Evolutionary conservation across 2,329 filamentous ascomycete genomes (phyloP), one percentile per base, ranked within the genome.

Genomic region (Colletotrichum aenigma): DNA sequence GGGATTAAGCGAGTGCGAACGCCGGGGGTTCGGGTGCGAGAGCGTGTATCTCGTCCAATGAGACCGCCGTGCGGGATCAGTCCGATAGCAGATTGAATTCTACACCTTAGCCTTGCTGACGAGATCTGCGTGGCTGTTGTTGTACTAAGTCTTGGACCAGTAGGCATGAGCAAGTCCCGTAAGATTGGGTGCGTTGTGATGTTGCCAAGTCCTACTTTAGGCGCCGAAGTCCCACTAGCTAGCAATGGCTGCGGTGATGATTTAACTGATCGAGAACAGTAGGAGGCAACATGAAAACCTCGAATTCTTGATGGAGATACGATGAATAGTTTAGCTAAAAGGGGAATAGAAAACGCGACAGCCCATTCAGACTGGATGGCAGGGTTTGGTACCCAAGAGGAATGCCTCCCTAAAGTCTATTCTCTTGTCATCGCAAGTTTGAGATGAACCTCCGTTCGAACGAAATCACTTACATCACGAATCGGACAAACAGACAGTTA

Each of bases 1-100:
- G 26, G 26, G 52, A 9, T 52, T 62, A 70, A 36, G 24, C 67
- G 56, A 70, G 56, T 70, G 67, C 67, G 67, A 70, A 36, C 12
- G 55, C 32, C 52, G 18, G 48, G 65, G 58, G 30, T 8, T 16
- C 32, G 66, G n/a, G 32, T 48, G 21, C 65, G 55, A 69, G n/a
- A 62, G 21, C 16, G 21, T 21, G 10, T n/a, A 21, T 32, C 2
- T 67, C n/a, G n/a, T n/a, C 55, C 12, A 61, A 32, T 48, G 10
- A 64, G n/a, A 64, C 13, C n/a, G n/a, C n/a, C 24, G 12, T 16
- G 16, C 13, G 32, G 36, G n/a, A 28, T 9, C 4, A 12, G 16
- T 60, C 56, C 21, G 30, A 8, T 30, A 34, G 12, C 7, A 8
- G 30, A 36, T 16, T 30, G 58, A 30, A 21, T 32, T 30, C 13